Evolutionary conservation across 2,329 filamentous ascomycete species (phyloP).

Genomic region (Ophiostoma ulmi): DNA sequence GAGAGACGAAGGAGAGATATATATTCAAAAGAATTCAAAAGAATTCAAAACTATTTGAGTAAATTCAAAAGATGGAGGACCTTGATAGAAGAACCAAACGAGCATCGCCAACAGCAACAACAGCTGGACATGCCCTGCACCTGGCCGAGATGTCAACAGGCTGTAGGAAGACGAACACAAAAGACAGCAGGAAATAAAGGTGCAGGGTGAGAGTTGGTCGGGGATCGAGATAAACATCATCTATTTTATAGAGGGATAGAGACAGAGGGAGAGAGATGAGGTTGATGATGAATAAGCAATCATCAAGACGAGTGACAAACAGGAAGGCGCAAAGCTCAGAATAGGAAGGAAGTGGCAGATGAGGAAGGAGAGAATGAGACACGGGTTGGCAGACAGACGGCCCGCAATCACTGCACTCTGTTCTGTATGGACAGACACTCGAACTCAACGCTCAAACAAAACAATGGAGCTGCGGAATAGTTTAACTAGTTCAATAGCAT

Average conservation of each 20-base stretch:
- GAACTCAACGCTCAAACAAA: neutral
- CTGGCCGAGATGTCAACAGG: neutral
- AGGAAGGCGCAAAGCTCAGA: neutral
- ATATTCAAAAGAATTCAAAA: neutral
- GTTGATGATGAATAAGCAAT: neutral
- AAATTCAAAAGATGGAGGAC: neutral
- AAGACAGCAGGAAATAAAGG: neutral
- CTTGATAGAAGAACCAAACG: neutral
- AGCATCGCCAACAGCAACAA: neutral
- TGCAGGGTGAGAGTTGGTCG: neutral
- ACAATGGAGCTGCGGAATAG: neutral
- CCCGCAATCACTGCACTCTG: too few relatives aligned
- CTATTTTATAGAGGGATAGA: neutral
- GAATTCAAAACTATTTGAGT: neutral
- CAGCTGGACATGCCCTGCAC: neutral
- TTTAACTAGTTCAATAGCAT: neutral
- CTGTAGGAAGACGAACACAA: neutral
- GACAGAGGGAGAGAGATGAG: neutral
- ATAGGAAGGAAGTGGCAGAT: neutral
- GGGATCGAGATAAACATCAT: neutral
- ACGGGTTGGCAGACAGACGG: too few relatives aligned
- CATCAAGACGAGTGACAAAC: neutral
- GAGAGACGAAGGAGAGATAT: neutral
- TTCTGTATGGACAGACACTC: neutral
- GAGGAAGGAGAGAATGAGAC: neutral